Base-by-base conservation (phyloP, 257 asterid genomes). In the Scutellaria barbata region DNA sequence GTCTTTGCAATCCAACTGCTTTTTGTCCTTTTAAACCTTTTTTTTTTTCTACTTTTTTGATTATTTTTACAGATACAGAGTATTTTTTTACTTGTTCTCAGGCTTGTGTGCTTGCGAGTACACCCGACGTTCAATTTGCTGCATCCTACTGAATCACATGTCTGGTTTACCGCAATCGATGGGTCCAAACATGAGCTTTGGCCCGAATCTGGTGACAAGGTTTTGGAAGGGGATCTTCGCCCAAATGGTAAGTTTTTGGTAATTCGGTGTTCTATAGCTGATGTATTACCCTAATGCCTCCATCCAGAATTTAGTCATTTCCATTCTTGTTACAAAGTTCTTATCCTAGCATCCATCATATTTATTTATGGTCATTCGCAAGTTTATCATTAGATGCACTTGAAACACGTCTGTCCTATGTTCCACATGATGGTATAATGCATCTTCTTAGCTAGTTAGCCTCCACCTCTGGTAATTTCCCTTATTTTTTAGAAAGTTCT, bases 41-140 rank as follows among this genome's bases (percentile, higher is more conserved):
- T 17, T 51, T n/a, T n/a, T n/a, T n/a, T n/a, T n/a, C n/a, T n/a
- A 45, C 51, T 0, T n/a, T 12, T 63, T 65, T 42, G 41, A 47
- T 39, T 14, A 35, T 48, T 41, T 25, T 25, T 62, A 47, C 7
- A 50, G 63, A 71, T 22, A 42, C 58, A 40, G 5, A 17, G 18
- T 56, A 12, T 17, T 11, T 5, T 5, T 46, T 60, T 52, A 46
- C 25, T 43, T 61, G n/a, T 79, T 69, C 74, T 37, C 81, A 95
- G 99, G 93, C 90, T 92, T 22, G 96, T 95, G 40, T 95, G 99
- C 85, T 81, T 95, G 85, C 86, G 95, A 7, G 95, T 95, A 83
- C 96, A 95, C 82, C 98, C 99, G 8, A 81, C 79, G 51, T 89
- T 95, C 82, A 50, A 74, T 10, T 74, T 95, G 82, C 79, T 89